Conservation (phyloP, 2,329 filamentous ascomycete genomes). For the Coniochaeta pulveracea region DNA sequence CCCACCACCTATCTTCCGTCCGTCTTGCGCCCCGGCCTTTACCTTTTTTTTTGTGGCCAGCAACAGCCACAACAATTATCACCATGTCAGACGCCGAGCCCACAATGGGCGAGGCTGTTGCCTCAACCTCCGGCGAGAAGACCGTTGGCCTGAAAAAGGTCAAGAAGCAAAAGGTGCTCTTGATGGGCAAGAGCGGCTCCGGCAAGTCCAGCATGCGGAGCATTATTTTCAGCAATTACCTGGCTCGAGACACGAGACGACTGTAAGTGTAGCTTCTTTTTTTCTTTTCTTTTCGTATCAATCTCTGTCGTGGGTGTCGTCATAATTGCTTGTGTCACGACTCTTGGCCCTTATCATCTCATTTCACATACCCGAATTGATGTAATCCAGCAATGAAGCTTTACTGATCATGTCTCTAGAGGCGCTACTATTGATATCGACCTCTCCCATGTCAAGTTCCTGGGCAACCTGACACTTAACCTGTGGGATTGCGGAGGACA, state of each 20-base stretch:
- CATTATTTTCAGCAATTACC: slow-evolving; percentile 98
- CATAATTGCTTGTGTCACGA: background rate
- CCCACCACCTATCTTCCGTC: too few species aligned
- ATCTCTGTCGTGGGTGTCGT: background rate
- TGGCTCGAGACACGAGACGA: slow-evolving; percentile 86
- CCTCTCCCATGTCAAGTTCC: slow-evolving; percentile 96
- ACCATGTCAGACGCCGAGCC: too few species aligned
- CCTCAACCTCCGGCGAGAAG: too few species aligned
- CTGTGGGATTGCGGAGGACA: slow-evolving; percentile 98
- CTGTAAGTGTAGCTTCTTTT: slow-evolving; percentile 35
- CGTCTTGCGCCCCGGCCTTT: too few species aligned
- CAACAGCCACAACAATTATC: too few species aligned
- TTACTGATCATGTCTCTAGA: slow-evolving; percentile 18
- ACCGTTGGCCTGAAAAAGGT: slow-evolving; percentile 41
- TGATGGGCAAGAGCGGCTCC: slow-evolving; percentile 94
- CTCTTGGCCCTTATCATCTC: background rate
- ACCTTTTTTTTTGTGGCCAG: too few species aligned
- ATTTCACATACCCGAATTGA: background rate
- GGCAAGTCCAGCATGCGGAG: slow-evolving; percentile 98
- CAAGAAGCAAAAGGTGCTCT: slow-evolving; percentile 77
- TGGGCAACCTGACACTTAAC: slow-evolving; percentile 93
- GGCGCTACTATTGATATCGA: slow-evolving; percentile 98
- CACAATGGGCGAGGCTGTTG: too few species aligned
- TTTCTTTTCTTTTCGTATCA: background rate
- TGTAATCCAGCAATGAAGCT: too few species aligned